phyloP scores from a whole-genome alignment of 805 yeast species.

The Candida argentea region DNA sequence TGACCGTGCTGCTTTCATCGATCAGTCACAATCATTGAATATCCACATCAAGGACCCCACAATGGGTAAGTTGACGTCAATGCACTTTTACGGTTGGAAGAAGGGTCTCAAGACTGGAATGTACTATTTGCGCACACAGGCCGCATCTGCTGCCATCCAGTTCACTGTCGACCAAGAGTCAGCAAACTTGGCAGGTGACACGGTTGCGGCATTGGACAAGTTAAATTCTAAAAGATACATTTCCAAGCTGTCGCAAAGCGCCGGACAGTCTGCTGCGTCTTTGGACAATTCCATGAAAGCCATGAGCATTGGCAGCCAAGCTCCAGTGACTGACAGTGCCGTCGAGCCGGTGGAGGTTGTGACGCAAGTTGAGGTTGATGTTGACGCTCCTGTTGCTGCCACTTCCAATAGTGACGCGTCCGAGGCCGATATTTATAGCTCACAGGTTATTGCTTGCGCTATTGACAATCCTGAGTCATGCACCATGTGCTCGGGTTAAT shows the following conservation, averaged over 20 bases:
- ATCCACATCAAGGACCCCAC: constrained; percentile 84
- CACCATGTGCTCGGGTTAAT: constrained; percentile 97
- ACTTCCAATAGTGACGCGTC: constrained; percentile 10
- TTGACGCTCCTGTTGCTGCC: constrained; percentile 6
- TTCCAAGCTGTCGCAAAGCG: constrained; percentile 6
- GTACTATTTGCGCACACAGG: constrained; percentile 91
- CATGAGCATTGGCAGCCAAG: constrained; percentile 23
- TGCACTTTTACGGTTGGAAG: constrained; percentile 99
- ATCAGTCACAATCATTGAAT: constrained; percentile 90
- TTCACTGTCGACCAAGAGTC: constrained; percentile 47
- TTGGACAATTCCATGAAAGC: constrained; percentile 39
- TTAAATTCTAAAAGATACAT: constrained; percentile 30
- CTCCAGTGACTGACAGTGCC: constrained; percentile 4
- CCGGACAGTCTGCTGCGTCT: constrained; percentile 14
- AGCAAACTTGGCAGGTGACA: constrained; percentile 26
- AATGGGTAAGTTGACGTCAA: constrained; percentile 90
- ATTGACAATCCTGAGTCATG: constrained; percentile 95
- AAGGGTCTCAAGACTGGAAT: constrained; percentile 97
- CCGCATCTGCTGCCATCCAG: constrained; percentile 95
- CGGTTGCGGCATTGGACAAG: constrained; percentile 29
- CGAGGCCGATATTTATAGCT: constrained; percentile 79
- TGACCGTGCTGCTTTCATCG: constrained; percentile 61
- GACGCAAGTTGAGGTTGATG: constrained; percentile 6
- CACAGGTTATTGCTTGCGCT: constrained; percentile 93
- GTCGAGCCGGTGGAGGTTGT: constrained; percentile 9